Conservation (phyloP, 2,329 filamentous ascomycete species). For the Saccharata proteae region DNA sequence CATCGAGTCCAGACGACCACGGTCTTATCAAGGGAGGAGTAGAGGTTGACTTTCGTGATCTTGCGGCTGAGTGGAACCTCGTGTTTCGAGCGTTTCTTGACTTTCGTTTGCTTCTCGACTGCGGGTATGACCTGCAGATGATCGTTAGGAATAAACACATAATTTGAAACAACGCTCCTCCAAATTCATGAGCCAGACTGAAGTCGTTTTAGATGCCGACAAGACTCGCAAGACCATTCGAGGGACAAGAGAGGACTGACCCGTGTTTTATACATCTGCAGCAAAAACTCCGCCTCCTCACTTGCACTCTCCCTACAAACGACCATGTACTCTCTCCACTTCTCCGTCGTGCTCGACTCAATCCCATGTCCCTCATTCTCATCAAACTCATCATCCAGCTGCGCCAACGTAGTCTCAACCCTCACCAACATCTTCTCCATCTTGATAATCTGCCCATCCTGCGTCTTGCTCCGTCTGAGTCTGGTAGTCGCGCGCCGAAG, state of each 20-base stretch:
- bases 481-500: conserved; percentile 21
- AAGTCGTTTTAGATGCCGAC: too few species aligned
- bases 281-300: conserved; percentile 41
- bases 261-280: conserved; percentile 50
- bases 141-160: background rate
- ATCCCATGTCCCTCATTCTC: conserved; percentile 51
- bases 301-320: conserved; percentile 48
- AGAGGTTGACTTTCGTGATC: conserved; percentile 47
- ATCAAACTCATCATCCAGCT: conserved; percentile 48
- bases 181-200: too few species aligned
- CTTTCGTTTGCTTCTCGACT: conserved; percentile 37
- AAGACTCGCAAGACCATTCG: background rate
- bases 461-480: conserved; percentile 28
- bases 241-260: conserved; percentile 17
- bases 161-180: too few species aligned
- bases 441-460: conserved; percentile 52
- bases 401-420: conserved; percentile 41
- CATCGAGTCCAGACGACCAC: conserved; percentile 49
- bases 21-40: conserved; percentile 55
- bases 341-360: conserved; percentile 46
- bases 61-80: conserved; percentile 45
- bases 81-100: conserved; percentile 42
- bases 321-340: conserved; percentile 52
- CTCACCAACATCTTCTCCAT: conserved; percentile 58
- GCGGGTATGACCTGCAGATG: conserved; percentile 48